Base-by-base conservation (phyloP, 2,329 filamentous ascomycete species). In the Cephalotrichum gorgonifer region DNA sequence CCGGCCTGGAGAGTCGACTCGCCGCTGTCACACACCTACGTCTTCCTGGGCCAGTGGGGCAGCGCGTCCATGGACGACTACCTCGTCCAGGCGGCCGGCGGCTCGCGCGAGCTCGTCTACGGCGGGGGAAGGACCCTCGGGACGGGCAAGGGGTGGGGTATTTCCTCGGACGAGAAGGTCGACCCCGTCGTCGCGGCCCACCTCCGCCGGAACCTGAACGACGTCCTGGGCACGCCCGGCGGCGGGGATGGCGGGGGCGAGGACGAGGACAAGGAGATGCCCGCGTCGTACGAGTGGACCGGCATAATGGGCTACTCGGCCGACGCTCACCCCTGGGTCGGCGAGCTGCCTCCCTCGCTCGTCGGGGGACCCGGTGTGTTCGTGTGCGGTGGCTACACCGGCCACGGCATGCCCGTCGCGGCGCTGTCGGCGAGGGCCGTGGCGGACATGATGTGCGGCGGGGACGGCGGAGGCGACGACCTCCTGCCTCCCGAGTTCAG, bases 271-370 rank as follows among this genome's bases (percentile, higher is more conserved):
- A 3, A 8, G 17, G 17, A 43, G 20, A 62, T 86, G 20, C 58
- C 65, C 22, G 72, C 76, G 9, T 64, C 74, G 27, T 78, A 75
- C 59, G 79, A 86, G 59, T 91, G 86, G 86, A 86, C 83, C 2
- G 86, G 86, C 0, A 85, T 89, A 55, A 90, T 89, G 86, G 86
- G 83, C 0, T 89, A 80, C 62, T 81, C 78, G 27, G 68, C 79
- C 6, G 86, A 90, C 60, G 68, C 74, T 0, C 63, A 74, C 46
- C 85, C 86, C 0, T 89, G 82, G 81, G 81, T 90, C 2, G 86
- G 86, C 0, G 64, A 67, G 9, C 76, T 89, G n/a, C 80, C 81
- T 1, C 64, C 64, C 31, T 57, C 61, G 6, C 54, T 75, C 23
- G 78, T 73, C n/a, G 68, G 64, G 17, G 62, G 41, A 3, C 48